phyloP scores from a whole-genome alignment of 345 rosid species.

The Diplotaxis tenuifolia region DNA sequence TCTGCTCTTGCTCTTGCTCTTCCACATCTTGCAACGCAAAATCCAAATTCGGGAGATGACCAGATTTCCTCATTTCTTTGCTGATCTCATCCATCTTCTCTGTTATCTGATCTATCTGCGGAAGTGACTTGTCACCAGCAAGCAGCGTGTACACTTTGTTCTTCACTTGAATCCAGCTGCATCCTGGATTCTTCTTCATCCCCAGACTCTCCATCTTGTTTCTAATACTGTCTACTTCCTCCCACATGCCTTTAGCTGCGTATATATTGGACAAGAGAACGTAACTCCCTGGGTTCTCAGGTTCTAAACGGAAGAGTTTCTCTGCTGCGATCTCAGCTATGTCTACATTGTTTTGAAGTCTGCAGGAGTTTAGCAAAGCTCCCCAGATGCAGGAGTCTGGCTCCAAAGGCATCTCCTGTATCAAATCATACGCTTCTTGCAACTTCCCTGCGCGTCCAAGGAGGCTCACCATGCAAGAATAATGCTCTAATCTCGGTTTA shows the following conservation, averaged over 20 bases:
- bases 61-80: conserved; percentile 42
- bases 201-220: conserved; percentile 55
- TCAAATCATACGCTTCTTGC: conserved; percentile 59
- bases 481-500: conserved; percentile 64
- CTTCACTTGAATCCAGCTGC: conserved; percentile 66
- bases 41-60: conserved; percentile 36
- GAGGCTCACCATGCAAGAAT: conserved; percentile 76
- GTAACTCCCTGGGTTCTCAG: conserved; percentile 57
- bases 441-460: conserved; percentile 68
- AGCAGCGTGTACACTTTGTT: conserved; percentile 49
- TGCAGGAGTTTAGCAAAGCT: conserved; percentile 73
- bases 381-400: conserved; percentile 81
- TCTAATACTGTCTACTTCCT: conserved; percentile 47
- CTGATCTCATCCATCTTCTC: conserved; percentile 43
- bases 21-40: conserved; percentile 47
- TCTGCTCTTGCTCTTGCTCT: conserved; percentile 56
- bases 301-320: conserved; percentile 52
- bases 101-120: conserved; percentile 35
- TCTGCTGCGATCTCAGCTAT: conserved; percentile 54
- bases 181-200: conserved; percentile 66
- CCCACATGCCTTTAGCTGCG: conserved; percentile 58
- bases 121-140: conserved; percentile 48
- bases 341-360: conserved; percentile 40
- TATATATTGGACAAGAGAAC: conserved; percentile 65
- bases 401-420: conserved; percentile 58